Percentiles rank a stretch among this genome's conserved stretches.
Evolutionary conservation across 139 green algal species (phyloP).

Genomic region (Tetradesmus lagerheimii): DNA sequence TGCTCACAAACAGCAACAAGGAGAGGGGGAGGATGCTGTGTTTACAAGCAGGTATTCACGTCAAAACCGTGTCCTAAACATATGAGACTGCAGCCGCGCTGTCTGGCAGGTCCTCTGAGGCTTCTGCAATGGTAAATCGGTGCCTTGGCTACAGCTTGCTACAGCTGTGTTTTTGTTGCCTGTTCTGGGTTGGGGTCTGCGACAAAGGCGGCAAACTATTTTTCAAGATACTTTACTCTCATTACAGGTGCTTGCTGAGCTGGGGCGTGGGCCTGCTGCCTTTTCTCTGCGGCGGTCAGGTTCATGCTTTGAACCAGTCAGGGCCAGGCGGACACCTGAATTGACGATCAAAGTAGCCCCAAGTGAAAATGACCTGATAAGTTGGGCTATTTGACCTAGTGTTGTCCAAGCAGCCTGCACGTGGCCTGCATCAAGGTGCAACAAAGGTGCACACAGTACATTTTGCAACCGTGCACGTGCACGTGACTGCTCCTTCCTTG

Average conservation of each 20-base stretch:
- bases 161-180: neutral
- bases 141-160: neutral
- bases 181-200: neutral
- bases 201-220: neutral
- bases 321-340: too few relatives aligned
- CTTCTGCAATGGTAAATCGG: neutral
- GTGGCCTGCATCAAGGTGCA: too few relatives aligned
- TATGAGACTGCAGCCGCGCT: neutral
- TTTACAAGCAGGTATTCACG: neutral
- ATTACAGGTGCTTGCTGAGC: neutral
- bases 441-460: too few relatives aligned
- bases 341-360: too few relatives aligned
- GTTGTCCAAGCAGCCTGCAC: too few relatives aligned
- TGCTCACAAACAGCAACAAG: conserved; percentile 6
- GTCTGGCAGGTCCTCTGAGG: neutral
- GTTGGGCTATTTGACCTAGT: too few relatives aligned
- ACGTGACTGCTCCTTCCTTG: too few relatives aligned
- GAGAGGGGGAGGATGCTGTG: neutral
- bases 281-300: neutral
- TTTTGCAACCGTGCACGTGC: too few relatives aligned
- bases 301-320: neutral
- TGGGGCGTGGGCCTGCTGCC: neutral
- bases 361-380: too few relatives aligned
- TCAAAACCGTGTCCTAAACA: neutral
- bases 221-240: neutral